A percentile compares a stretch with the other conserved stretches of the same genome.
Conservation (phyloP, 1,139 yeast genomes). For the Kurtzmaniella quercitrusa region DNA sequence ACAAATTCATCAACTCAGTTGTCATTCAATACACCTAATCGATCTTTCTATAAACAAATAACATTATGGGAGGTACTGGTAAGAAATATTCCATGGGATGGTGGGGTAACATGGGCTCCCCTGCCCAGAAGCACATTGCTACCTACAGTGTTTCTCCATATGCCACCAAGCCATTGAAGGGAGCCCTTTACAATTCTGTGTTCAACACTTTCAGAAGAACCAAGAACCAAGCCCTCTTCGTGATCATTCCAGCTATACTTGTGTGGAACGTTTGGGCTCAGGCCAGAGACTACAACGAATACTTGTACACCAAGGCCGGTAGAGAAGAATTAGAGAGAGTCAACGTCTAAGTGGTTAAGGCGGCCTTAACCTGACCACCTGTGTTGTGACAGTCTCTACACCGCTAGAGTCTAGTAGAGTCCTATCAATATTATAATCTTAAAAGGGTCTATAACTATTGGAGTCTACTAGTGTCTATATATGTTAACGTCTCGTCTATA, state of each 20-base stretch:
- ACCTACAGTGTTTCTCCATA: constrained; percentile 88
- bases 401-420: too few species aligned
- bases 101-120: constrained; percentile 92
- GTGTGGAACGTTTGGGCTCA: constrained; percentile 86
- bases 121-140: constrained; percentile 82
- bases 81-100: constrained; percentile 89
- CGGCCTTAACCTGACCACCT: too few species aligned
- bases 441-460: too few species aligned
- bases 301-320: constrained; percentile 96
- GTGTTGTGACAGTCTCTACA: too few species aligned
- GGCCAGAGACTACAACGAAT: constrained; percentile 90
- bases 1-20: background rate
- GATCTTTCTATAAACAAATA: background rate
- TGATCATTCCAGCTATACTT: constrained; percentile 71
- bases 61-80: constrained; percentile 53
- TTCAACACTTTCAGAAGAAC: constrained; percentile 96
- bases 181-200: constrained; percentile 77
- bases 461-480: too few species aligned
- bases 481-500: too few species aligned
- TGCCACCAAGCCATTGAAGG: constrained; percentile 90
- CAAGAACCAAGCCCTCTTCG: constrained; percentile 76
- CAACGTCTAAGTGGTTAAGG: constrained; percentile 44
- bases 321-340: constrained; percentile 87
- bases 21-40: too few species aligned
- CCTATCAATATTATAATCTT: too few species aligned